Conservation (phyloP, 192 early-diverging fungal genomes). For the Dispira parvispora region DNA sequence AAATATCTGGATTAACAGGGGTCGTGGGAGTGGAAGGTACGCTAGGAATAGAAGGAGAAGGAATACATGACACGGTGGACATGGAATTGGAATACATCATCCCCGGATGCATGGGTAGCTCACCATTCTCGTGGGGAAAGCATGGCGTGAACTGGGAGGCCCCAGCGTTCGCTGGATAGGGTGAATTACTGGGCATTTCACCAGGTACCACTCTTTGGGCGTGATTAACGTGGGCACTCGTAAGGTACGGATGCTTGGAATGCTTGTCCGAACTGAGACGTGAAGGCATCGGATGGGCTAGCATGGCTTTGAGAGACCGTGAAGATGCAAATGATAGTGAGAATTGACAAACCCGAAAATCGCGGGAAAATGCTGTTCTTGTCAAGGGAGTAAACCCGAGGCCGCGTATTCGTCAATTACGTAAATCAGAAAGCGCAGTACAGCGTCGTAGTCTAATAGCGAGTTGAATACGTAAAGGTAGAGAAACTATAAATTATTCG, state of each 20-base stretch:
- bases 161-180: not conserved
- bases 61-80: not conserved
- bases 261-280: not conserved
- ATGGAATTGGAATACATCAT: not conserved
- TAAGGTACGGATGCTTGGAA: not conserved
- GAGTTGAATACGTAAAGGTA: too few species aligned
- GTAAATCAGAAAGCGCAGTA: too few species aligned
- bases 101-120: not conserved
- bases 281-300: not conserved
- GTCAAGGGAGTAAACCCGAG: too few species aligned
- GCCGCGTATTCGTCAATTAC: too few species aligned
- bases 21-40: not conserved
- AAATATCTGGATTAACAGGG: not conserved
- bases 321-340: too few species aligned
- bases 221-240: not conserved
- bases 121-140: not conserved
- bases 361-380: too few species aligned
- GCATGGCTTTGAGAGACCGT: not conserved
- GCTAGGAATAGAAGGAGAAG: not conserved
- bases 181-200: not conserved
- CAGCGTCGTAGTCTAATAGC: too few species aligned
- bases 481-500: too few species aligned
- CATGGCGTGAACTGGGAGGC: not conserved
- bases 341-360: too few species aligned
- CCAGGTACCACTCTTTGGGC: not conserved